Conservation (phyloP, 163 green algal species). For the Scenedesmus sp. region DNA sequence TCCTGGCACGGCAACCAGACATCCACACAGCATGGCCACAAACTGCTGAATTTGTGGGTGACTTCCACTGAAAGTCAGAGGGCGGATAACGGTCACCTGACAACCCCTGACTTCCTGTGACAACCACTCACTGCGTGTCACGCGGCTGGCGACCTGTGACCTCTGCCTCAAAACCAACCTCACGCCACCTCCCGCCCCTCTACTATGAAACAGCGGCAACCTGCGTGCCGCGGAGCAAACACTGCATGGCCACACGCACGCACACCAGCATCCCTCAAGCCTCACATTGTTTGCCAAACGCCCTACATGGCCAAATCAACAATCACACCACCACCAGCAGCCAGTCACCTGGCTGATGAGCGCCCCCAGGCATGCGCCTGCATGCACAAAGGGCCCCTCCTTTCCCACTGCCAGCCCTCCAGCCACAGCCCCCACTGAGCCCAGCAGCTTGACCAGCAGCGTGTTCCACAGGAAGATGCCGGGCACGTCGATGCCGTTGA, state of each 20-base stretch:
- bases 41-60: too few relatives aligned
- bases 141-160: too few relatives aligned
- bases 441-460: constrained; percentile 81
- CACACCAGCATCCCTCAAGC: neutral
- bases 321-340: neutral
- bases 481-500: constrained; percentile 87
- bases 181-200: too few relatives aligned
- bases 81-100: too few relatives aligned
- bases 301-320: neutral
- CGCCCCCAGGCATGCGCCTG: constrained; percentile 80
- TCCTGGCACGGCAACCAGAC: neutral
- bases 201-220: too few relatives aligned
- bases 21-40: too few relatives aligned
- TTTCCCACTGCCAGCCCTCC: constrained; percentile 86
- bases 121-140: too few relatives aligned
- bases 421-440: constrained; percentile 75
- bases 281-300: neutral
- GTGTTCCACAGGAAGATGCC: constrained; percentile 80
- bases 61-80: too few relatives aligned
- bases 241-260: too few relatives aligned
- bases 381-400: constrained; percentile 91
- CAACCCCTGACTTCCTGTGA: too few relatives aligned
- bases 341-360: constrained; percentile 74
- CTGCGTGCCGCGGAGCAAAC: too few relatives aligned
- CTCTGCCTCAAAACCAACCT: too few relatives aligned